Percentiles rank a stretch among this genome's conserved stretches.
These are phyloP conservation scores for Onygenales sp. DNA, from an alignment of 2,329 filamentous ascomycete genomes.

Conservation along the genomic window DNA sequence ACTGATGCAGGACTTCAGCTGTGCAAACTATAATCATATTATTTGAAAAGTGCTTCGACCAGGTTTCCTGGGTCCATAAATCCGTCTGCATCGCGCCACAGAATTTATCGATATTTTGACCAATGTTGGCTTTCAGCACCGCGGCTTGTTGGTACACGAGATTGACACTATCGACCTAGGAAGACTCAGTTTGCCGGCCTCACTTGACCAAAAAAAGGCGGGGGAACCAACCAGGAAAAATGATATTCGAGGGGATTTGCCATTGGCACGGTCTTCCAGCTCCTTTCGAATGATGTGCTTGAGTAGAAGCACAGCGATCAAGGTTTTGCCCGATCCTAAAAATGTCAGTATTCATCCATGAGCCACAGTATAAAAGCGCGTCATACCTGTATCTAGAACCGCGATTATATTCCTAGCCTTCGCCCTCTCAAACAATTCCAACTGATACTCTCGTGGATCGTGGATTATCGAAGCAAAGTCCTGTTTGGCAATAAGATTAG, in stretches of 20 bases:
- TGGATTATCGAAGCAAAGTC: constrained; percentile 54
- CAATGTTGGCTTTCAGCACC: constrained; percentile 71
- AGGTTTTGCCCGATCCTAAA: constrained; percentile 78
- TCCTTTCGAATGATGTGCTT: constrained; percentile 69
- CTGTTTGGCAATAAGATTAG: constrained; percentile 44
- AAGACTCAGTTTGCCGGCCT: constrained; percentile 10
- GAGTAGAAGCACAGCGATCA: constrained; percentile 85
- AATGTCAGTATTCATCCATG: constrained; percentile 10
- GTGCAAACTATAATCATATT: constrained; percentile 89
- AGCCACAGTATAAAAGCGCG: background rate
- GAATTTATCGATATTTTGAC: constrained; percentile 62
- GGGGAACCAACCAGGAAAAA: constrained; percentile 64
- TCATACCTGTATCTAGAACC: constrained; percentile 74
- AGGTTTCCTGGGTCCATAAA: constrained; percentile 51
- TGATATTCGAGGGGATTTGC: constrained; percentile 54
- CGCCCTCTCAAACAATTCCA: constrained; percentile 81
- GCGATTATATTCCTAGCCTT: constrained; percentile 82
- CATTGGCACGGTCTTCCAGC: constrained; percentile 55
- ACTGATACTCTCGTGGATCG: constrained; percentile 79
- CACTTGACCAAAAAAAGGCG: background rate
- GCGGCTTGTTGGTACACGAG: constrained; percentile 83
- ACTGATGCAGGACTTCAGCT: constrained; percentile 72
- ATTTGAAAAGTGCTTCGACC: constrained; percentile 48
- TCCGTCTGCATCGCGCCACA: constrained; percentile 60
- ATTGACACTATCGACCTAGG: constrained; percentile 70